Evolutionary conservation across 306 rosid species (phyloP), one percentile per base, ranked within the genome.

Genomic region (Coriaria nepalensis): DNA sequence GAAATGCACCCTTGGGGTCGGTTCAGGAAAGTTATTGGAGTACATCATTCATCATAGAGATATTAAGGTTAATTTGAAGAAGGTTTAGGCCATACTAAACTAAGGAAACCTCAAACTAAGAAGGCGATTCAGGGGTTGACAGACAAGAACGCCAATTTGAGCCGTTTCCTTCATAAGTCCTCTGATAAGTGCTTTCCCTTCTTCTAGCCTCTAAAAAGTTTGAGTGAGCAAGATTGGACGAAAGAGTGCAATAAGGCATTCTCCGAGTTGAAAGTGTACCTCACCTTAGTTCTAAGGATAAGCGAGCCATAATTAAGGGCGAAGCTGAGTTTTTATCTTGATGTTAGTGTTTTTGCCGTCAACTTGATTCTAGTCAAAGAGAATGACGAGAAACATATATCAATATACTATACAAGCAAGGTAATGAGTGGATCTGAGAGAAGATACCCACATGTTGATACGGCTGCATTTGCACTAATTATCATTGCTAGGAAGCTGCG

Each of bases 101-200:
- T n/a, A 4, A 49, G 33, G 53, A 5, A 49, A 33, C 5, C 53
- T 2, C 53, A 49, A 0, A 33, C 33, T 9, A 0, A 4, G 0
- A 49, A 33, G 3, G 40, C 10, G 7, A 10, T 49, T 4, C 6
- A 49, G 0, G 0, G 40, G 0, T 0, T 49, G 8, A 49, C 8
- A 0, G 53, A 29, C 4, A 0, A 8, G 2, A 4, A 10, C 0
- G 15, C 20, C 0, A 0, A 14, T 9, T n/a, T 49, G 0, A 33
- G 2, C 7, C 7, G 2, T 0, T 49, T 49, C 13, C 5, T 49
- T 0, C 35, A 38, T 1, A 0, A 6, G 7, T 0, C 14, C 14
- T 9, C 9, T 5, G 20, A 49, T 9, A 8, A 9, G 0, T 33
- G 53, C 13, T 0, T 4, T 7, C 29, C 40, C 5, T 49, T 49